A percentile compares a stretch with the other conserved stretches of the same genome.
phyloP scores from a whole-genome alignment of 306 rosid species.

The Glycine tomentella region DNA sequence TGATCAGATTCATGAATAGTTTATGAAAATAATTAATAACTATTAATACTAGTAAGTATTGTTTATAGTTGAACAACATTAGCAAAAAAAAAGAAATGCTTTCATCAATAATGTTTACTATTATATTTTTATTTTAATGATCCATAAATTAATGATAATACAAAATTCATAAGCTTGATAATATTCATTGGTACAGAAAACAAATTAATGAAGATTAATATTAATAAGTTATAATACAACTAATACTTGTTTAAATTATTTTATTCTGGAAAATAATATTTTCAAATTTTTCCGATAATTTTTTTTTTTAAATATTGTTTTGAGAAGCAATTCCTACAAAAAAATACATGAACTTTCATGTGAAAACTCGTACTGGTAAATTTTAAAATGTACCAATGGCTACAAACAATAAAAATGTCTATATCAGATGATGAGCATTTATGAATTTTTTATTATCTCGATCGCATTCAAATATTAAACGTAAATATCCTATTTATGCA shows the following conservation, averaged over 20 bases:
- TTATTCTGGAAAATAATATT: neutral
- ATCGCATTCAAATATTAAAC: neutral
- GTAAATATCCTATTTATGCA: neutral
- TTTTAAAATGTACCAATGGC: neutral
- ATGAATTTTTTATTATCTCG: neutral
- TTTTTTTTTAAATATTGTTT: neutral
- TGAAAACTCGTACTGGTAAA: neutral
- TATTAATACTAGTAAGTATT: neutral
- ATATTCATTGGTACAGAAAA: too few relatives aligned
- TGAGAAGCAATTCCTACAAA: neutral
- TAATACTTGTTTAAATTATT: neutral
- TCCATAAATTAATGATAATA: neutral
- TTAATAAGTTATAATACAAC: neutral
- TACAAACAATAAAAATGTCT: neutral
- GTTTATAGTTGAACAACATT: neutral
- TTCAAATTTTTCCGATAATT: neutral
- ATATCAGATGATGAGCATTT: neutral
- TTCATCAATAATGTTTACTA: too few relatives aligned
- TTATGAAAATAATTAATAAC: neutral
- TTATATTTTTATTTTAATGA: neutral
- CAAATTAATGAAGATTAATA: neutral
- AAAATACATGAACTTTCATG: neutral
- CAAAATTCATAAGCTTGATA: too few relatives aligned
- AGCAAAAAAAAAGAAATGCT: neutral
- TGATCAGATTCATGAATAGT: neutral